Conservation (phyloP, 2,329 filamentous ascomycete genomes). For the Mariannaea sp. region DNA sequence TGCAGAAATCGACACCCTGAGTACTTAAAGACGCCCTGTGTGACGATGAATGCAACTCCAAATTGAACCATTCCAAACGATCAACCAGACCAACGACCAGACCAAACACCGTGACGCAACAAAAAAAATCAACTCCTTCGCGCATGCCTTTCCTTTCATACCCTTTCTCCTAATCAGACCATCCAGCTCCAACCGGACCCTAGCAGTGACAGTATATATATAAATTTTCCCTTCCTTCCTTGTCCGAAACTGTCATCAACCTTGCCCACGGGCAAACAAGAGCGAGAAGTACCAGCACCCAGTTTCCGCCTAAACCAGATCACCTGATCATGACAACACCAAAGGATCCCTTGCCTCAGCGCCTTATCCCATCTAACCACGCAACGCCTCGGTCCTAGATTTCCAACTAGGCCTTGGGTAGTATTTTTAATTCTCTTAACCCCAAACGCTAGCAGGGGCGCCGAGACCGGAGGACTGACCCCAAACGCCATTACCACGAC, state of each 20-base stretch:
- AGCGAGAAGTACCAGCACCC: constrained; percentile 11
- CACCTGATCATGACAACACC: constrained; percentile 29
- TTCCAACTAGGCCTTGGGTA: not conserved
- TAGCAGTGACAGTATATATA: constrained; percentile 24
- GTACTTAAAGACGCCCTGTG: constrained; percentile 30
- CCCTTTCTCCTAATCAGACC: constrained; percentile 28
- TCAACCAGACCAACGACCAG: constrained; percentile 27
- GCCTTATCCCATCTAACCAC: constrained; percentile 37
- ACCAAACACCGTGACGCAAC: no score
- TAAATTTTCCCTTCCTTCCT: constrained; percentile 12
- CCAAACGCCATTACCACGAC: constrained; percentile 82
- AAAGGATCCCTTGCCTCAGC: constrained; percentile 35
- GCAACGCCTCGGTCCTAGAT: constrained; percentile 22
- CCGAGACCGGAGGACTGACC: constrained; percentile 80
- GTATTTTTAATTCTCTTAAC: constrained; percentile 56
- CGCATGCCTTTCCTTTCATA: constrained; percentile 34
- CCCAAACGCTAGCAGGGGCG: constrained; percentile 93
- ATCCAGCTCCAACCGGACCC: constrained; percentile 29
- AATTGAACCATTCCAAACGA: constrained; percentile 29
- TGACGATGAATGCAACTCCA: constrained; percentile 38
- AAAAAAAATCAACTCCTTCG: constrained; percentile 36
- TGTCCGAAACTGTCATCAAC: constrained; percentile 11
- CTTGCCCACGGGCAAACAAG: constrained; percentile 16
- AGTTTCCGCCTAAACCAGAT: constrained; percentile 22
- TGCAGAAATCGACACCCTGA: constrained; percentile 33